Evolutionary conservation across 345 rosid species (phyloP).

Genomic region (Rhodomyrtus tomentosa): DNA sequence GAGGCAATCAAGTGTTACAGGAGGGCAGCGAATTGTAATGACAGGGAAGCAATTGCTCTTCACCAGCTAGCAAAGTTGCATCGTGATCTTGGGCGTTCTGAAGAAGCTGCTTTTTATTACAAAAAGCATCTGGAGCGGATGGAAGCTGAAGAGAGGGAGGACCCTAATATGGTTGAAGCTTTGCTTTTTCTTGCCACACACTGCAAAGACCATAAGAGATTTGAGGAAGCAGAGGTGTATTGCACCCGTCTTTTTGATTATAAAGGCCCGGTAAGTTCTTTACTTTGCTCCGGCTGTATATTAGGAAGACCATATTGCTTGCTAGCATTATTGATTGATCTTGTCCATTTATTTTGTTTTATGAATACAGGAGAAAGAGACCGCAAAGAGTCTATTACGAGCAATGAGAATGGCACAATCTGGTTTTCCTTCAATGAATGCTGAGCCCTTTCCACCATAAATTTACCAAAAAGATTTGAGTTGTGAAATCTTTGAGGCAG

Average conservation of each 20-base stretch:
- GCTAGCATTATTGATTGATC: not conserved
- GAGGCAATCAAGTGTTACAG: conserved; percentile 91
- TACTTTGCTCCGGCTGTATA: not conserved
- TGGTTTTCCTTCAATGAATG: conserved; percentile 59
- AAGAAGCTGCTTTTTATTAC: conserved; percentile 86
- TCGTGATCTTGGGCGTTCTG: conserved; percentile 47
- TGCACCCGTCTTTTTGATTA: conserved; percentile 91
- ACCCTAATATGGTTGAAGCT: conserved; percentile 87
- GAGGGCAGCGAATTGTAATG: conserved; percentile 73
- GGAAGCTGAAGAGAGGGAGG: conserved; percentile 96
- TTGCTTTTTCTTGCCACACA: conserved; percentile 69
- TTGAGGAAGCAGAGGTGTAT: conserved; percentile 91
- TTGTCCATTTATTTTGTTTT: not conserved
- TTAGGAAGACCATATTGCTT: not conserved
- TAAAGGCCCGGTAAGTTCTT: conserved; percentile 72
- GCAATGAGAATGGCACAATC: conserved; percentile 56
- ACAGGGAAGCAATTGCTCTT: conserved; percentile 87
- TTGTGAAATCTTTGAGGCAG: not conserved
- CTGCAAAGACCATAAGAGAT: conserved; percentile 51
- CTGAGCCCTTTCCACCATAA: conserved; percentile 62
- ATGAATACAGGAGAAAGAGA: conserved; percentile 74
- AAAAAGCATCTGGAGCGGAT: conserved; percentile 84
- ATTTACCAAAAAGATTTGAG: not conserved
- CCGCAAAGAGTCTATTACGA: conserved; percentile 70
- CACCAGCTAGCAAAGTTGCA: conserved; percentile 77